phyloP scores from a whole-genome alignment of 257 asterid genomes.

The Vinca minor region DNA sequence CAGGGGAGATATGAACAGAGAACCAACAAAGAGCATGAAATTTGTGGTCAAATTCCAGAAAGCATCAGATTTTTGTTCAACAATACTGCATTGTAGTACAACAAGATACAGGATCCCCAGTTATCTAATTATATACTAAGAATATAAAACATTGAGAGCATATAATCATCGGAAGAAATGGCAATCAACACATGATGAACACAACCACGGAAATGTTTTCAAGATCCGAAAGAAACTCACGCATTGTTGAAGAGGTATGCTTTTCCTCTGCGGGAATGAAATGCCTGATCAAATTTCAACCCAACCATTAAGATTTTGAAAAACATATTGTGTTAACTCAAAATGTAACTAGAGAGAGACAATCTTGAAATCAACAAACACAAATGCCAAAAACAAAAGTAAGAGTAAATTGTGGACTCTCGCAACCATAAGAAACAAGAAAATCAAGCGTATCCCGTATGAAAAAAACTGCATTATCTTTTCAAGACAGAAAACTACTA shows the following conservation, averaged over 20 bases:
- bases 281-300: conserved; percentile 38
- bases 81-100: background rate
- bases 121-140: background rate
- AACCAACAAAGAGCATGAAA: background rate
- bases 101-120: background rate
- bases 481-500: background rate
- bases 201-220: background rate
- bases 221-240: conserved; percentile 38
- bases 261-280: conserved; percentile 72
- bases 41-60: conserved; percentile 1
- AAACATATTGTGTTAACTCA: conserved; percentile 1
- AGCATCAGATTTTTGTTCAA: background rate
- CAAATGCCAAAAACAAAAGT: background rate
- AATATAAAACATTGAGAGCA: background rate
- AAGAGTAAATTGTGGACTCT: background rate
- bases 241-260: conserved; percentile 67
- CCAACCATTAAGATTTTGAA: conserved; percentile 4
- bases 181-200: background rate
- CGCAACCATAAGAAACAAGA: background rate
- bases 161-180: background rate
- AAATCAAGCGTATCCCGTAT: background rate
- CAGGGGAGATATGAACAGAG: background rate
- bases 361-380: background rate
- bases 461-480: too few relatives aligned
- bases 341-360: background rate